A percentile compares a stretch with the other conserved stretches of the same genome.
These are phyloP conservation scores for Xylaria sp. DNA, from an alignment of 2,329 filamentous ascomycete species.

Conservation along the genomic window DNA sequence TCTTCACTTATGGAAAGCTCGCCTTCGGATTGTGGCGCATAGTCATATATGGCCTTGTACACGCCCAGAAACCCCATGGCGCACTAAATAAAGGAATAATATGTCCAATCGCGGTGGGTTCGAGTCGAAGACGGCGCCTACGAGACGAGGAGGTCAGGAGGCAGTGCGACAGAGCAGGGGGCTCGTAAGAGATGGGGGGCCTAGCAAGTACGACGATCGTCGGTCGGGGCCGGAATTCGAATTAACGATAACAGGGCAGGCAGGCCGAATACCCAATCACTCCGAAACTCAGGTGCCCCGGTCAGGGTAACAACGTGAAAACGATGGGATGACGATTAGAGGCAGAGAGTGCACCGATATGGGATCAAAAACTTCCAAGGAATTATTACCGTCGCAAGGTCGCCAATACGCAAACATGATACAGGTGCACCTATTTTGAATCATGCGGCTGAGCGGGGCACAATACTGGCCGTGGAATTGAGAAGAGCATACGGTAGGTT, in stretches of 20 bases:
- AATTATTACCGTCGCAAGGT: slow-evolving; percentile 17
- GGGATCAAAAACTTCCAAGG: slow-evolving; percentile 11
- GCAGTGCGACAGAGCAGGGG: slow-evolving; percentile 1
- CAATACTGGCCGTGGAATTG: background rate
- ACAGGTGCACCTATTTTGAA: slow-evolving; percentile 3
- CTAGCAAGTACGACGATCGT: slow-evolving; percentile 1
- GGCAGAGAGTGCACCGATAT: slow-evolving; percentile 11
- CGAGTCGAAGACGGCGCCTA: slow-evolving; percentile 1
- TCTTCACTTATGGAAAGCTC: slow-evolving; percentile 86
- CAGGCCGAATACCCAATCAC: background rate
- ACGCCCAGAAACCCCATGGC: slow-evolving; percentile 90
- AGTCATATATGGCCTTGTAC: slow-evolving; percentile 91
- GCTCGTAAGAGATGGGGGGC: slow-evolving; percentile 2
- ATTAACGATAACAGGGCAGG: background rate
- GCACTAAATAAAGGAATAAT: slow-evolving; percentile 4
- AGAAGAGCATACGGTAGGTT: background rate
- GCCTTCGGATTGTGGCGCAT: slow-evolving; percentile 80
- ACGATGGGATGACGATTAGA: slow-evolving; percentile 10
- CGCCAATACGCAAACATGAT: slow-evolving; percentile 25
- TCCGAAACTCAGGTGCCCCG: background rate
- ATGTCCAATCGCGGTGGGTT: background rate
- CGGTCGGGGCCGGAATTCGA: background rate
- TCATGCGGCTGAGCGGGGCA: background rate
- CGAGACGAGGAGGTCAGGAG: slow-evolving; percentile 1
- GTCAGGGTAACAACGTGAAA: too few relatives aligned